Evolutionary conservation across 2,329 filamentous ascomycete genomes (phyloP), one percentile per base, ranked within the genome.

Genomic region (Diaporthe amygdali): DNA sequence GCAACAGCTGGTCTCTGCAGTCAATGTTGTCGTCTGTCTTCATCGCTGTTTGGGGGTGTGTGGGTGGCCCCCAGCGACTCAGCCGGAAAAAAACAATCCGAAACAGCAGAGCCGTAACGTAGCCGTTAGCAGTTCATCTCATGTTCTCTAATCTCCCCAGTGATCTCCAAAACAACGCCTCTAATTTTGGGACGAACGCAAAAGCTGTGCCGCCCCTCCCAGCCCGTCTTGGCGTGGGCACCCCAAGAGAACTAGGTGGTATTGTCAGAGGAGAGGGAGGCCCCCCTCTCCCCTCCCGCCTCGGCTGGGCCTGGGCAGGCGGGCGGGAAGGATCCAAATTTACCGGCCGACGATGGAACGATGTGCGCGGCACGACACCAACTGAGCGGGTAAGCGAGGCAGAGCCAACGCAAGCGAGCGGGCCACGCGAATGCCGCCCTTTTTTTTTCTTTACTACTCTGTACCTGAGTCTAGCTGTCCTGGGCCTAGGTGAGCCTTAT

Each of bases 281-380:
- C 47, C 52, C 30, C 30, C 9, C 15, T 17, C 51, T 15, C 20
- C 32, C 32, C 17, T 6, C n/a, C n/a, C 15, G 20, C 54, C 55
- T 37, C 25, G 22, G n/a, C 54, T 22, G 41, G 54, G 34, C 32
- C 25, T 39, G 39, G 30, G 25, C 39, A 39, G 46, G 30, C n/a
- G n/a, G 27, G 20, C 59, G 55, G 55, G 37, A 59, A 59, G 55
- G 55, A 64, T 37, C n/a, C 44, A 64, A 64, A 64, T 64, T 64
- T 64, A 64, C 59, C 59, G 59, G 44, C 41, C 59, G 30, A 25
- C 59, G 56, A 47, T 63, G 59, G 55, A 44, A 39, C 44, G 22
- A 61, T 44, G 55, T 59, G 54, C 34, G 55, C 15, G 30, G 25
- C 39, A 5, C 37, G n/a, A n/a, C 30, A 37, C 56, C 56, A 34